A percentile compares a stretch with the other conserved stretches of the same genome.
Conservation (phyloP, 2,329 filamentous ascomycete genomes). For the Botrytis paeoniae region DNA sequence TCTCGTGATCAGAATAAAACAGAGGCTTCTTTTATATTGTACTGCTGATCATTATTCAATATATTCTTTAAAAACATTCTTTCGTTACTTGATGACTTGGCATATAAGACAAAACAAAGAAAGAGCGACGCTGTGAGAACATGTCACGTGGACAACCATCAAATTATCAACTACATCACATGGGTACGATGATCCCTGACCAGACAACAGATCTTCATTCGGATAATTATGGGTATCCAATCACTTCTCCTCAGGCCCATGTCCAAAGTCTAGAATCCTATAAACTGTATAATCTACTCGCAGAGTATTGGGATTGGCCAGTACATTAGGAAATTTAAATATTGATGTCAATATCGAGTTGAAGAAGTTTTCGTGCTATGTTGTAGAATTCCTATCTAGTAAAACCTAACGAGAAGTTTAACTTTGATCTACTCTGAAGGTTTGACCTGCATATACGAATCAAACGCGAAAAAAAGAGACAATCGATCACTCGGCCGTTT, state of each 20-base stretch:
- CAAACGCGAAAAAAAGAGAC: no score
- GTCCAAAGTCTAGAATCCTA: neutral
- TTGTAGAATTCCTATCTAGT: neutral
- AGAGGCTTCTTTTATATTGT: neutral
- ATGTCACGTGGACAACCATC: neutral
- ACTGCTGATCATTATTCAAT: no score
- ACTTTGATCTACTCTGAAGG: neutral
- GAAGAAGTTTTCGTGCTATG: neutral
- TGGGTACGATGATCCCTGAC: neutral
- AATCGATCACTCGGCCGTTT: neutral
- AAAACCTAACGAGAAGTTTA: neutral
- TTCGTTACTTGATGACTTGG: neutral
- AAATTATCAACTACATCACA: neutral
- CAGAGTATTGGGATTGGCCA: neutral
- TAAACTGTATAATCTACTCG: neutral
- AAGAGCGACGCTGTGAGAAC: neutral
- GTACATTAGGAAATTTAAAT: no score
- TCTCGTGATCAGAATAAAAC: neutral
- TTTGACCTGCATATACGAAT: neutral
- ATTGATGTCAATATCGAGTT: neutral
- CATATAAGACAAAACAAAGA: neutral
- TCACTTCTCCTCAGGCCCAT: neutral
- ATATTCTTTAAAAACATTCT: neutral
- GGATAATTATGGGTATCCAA: neutral
- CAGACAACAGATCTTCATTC: neutral